Evolutionary conservation across 2,329 filamentous ascomycete genomes (phyloP).

Genomic region (Claviceps paspali): DNA sequence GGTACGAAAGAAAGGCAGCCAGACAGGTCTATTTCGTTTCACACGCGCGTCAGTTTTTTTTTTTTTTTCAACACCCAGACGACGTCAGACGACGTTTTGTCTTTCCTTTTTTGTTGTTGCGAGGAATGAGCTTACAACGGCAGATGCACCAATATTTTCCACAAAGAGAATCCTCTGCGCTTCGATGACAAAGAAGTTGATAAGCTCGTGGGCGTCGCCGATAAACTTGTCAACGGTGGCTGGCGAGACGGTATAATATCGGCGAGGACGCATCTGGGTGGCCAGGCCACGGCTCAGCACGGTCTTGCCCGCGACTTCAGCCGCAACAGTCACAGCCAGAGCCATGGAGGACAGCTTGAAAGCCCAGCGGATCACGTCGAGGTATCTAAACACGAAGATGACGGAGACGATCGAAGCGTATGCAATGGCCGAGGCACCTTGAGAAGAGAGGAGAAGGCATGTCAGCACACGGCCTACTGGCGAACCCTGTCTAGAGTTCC

Average conservation of each 20-base stretch:
- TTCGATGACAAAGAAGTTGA: slow-evolving; percentile 61
- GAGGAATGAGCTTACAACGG: slow-evolving; percentile 33
- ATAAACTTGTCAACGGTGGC: slow-evolving; percentile 45
- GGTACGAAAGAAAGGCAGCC: slow-evolving; percentile 49
- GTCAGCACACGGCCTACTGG: slow-evolving; percentile 3
- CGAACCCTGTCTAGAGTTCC: no score
- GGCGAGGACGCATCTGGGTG: slow-evolving; percentile 49
- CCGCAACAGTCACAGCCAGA: slow-evolving; percentile 42
- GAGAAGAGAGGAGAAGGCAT: background rate
- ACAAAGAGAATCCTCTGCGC: slow-evolving; percentile 52
- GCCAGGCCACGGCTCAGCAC: slow-evolving; percentile 46
- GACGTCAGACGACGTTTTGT: no score
- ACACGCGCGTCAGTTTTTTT: no score
- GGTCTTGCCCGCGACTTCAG: slow-evolving; percentile 46
- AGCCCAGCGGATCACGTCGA: slow-evolving; percentile 48
- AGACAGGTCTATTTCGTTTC: slow-evolving; percentile 41
- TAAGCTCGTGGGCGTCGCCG: slow-evolving; percentile 49
- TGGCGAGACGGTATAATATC: slow-evolving; percentile 51
- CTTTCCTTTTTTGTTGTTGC: no score
- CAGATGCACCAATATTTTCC: slow-evolving; percentile 48
- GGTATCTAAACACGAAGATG: slow-evolving; percentile 50
- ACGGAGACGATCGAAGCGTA: slow-evolving; percentile 40
- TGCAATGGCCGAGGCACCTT: slow-evolving; percentile 50
- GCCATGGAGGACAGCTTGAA: slow-evolving; percentile 52
- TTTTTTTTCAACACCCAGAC: no score